Conservation (phyloP, 1,284 basidiomycete genomes). For the Moniliophthora roreri region DNA sequence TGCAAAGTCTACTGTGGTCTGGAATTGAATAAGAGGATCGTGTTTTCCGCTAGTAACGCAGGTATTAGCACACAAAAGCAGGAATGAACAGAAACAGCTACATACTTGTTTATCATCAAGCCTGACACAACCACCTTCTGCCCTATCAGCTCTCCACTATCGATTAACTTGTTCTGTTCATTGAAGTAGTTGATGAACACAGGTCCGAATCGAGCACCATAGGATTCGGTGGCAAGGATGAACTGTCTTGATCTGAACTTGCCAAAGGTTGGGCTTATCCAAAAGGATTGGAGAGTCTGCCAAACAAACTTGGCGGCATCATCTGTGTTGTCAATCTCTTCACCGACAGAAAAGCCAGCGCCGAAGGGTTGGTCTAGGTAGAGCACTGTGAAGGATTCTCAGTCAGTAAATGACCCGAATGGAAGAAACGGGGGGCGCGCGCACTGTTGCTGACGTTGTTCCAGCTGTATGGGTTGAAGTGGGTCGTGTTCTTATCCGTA, state of each 20-base stretch:
- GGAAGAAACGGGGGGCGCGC: conserved; percentile 8
- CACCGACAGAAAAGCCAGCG: conserved; percentile 20
- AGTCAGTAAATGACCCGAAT: background rate
- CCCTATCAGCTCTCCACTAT: conserved; percentile 27
- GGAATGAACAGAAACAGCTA: background rate
- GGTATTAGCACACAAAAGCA: background rate
- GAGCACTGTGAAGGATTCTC: conserved; percentile 30
- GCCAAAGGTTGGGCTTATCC: conserved; percentile 27
- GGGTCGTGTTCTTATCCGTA: conserved; percentile 34
- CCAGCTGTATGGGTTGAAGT: conserved; percentile 31
- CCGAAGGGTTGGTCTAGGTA: conserved; percentile 52
- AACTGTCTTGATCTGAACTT: conserved; percentile 24
- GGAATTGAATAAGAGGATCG: conserved; percentile 37
- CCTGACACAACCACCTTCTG: conserved; percentile 37
- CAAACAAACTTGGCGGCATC: conserved; percentile 21
- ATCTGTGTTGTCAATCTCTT: conserved; percentile 30
- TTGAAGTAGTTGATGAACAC: conserved; percentile 42
- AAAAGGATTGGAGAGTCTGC: conserved; percentile 41
- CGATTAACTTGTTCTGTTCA: conserved; percentile 41
- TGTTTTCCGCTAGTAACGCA: conserved; percentile 33
- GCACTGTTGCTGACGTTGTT: conserved; percentile 45
- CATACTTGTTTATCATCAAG: conserved; percentile 41
- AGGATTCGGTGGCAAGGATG: conserved; percentile 39
- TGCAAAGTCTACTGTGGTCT: conserved; percentile 37
- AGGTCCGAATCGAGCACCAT: conserved; percentile 42